phyloP scores from a whole-genome alignment of 352 stramenopile species.

The Phytophthora idaei region DNA sequence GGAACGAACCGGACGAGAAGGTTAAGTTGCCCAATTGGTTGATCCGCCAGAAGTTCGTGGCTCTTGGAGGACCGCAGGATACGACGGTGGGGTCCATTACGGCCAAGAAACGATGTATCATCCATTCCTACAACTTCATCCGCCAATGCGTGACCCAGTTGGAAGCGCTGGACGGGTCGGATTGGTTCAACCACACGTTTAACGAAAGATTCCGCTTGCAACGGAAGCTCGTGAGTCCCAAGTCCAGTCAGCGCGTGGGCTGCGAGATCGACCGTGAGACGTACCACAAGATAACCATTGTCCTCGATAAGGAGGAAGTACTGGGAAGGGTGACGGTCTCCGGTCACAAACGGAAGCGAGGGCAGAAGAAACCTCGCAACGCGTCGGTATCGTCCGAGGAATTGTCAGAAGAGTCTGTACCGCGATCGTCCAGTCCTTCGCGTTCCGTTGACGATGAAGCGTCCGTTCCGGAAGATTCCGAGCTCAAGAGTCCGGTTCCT shows the following conservation, averaged over 20 bases:
- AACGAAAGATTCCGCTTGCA: slow-evolving; percentile 39
- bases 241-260: slow-evolving; percentile 40
- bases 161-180: slow-evolving; percentile 31
- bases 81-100: slow-evolving; percentile 43
- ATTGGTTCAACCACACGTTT: slow-evolving; percentile 42
- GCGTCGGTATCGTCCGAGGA: slow-evolving; percentile 34
- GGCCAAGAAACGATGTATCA: slow-evolving; percentile 42
- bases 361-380: slow-evolving; percentile 25
- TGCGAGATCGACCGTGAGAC: slow-evolving; percentile 37
- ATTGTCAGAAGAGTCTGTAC: slow-evolving; percentile 16
- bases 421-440: slow-evolving; percentile 21
- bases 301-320: slow-evolving; percentile 43
- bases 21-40: slow-evolving; percentile 52
- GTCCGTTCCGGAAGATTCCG: slow-evolving; percentile 25
- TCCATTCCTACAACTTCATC: slow-evolving; percentile 49
- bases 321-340: slow-evolving; percentile 32
- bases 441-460: slow-evolving; percentile 30
- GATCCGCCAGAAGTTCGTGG: slow-evolving; percentile 46
- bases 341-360: slow-evolving; percentile 36
- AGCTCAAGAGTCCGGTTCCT: background rate
- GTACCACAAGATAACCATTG: slow-evolving; percentile 32
- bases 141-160: slow-evolving; percentile 31
- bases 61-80: slow-evolving; percentile 30
- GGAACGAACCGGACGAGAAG: slow-evolving; percentile 37
- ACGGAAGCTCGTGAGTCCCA: slow-evolving; percentile 38